phyloP scores from a whole-genome alignment of 164 flowering plant genomes.

The Sedum album region DNA sequence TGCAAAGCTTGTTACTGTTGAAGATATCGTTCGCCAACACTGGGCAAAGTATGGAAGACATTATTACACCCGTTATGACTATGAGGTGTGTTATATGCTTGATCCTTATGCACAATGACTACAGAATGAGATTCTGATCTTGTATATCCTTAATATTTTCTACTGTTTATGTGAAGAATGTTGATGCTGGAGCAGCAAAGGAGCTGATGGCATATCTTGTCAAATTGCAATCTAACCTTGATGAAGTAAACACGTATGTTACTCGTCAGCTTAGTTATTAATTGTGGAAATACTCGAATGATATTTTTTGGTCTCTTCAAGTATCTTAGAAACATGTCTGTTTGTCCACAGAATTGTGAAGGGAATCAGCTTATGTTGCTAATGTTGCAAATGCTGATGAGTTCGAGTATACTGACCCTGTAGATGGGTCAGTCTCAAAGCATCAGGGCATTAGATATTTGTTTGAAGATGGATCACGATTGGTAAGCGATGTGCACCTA shows the following conservation, averaged over 20 bases:
- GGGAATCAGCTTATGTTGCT: not conserved
- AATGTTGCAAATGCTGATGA: not conserved
- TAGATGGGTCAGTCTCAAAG: not conserved
- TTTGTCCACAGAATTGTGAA: not conserved
- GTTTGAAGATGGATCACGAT: not conserved
- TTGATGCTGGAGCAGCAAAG: not conserved
- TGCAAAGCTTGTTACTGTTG: conserved; percentile 39
- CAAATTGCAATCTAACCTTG: not conserved
- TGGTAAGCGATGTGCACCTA: not conserved
- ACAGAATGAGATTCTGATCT: not conserved
- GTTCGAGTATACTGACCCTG: not conserved
- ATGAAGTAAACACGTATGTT: not conserved
- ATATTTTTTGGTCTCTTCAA: not conserved
- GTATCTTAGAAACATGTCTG: not conserved
- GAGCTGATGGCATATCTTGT: not conserved
- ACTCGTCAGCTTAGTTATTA: not conserved
- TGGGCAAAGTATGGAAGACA: conserved; percentile 93
- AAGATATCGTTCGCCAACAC: conserved; percentile 49
- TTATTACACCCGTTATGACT: conserved; percentile 93
- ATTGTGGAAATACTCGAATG: not conserved
- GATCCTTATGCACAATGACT: not conserved
- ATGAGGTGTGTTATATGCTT: conserved; percentile 48
- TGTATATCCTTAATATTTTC: not conserved
- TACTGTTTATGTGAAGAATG: not conserved
- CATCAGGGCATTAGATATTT: not conserved